A percentile compares a stretch with the other conserved stretches of the same genome.
Evolutionary conservation across 2,329 filamentous ascomycete species (phyloP).

Genomic region (Thyridium curvatum): DNA sequence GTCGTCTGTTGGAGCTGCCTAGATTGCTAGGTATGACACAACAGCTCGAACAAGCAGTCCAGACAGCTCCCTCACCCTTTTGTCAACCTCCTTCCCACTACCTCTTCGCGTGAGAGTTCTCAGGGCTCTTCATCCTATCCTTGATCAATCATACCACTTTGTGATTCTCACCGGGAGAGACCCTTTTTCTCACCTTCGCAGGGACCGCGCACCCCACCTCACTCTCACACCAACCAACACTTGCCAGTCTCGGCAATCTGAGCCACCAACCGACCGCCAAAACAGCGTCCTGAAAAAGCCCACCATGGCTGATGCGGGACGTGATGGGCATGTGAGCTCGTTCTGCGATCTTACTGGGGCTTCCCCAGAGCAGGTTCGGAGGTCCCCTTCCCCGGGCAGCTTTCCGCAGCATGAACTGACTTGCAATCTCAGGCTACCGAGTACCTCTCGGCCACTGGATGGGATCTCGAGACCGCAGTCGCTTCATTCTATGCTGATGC

Average conservation of each 20-base stretch:
- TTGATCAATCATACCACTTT: too few species aligned
- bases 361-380: constrained; percentile 36
- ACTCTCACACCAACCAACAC: too few species aligned
- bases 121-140: too few species aligned
- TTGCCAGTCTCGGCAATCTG: too few species aligned
- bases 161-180: too few species aligned
- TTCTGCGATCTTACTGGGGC: constrained; percentile 52
- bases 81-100: too few species aligned
- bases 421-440: constrained; percentile 51
- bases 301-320: constrained; percentile 29
- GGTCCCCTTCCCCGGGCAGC: constrained; percentile 2
- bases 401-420: neutral
- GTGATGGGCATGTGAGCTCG: constrained; percentile 40
- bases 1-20: neutral
- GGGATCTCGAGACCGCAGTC: constrained; percentile 59
- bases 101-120: too few species aligned
- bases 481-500: constrained; percentile 55
- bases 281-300: constrained; percentile 8
- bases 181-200: too few species aligned
- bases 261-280: too few species aligned
- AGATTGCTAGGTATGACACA: neutral
- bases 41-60: too few species aligned
- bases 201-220: too few species aligned
- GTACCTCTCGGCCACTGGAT: constrained; percentile 58
- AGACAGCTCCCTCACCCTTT: too few species aligned